These are phyloP conservation scores for Ophiostoma piceae DNA, from an alignment of 2,329 filamentous ascomycete species.

Conservation along the genomic window DNA sequence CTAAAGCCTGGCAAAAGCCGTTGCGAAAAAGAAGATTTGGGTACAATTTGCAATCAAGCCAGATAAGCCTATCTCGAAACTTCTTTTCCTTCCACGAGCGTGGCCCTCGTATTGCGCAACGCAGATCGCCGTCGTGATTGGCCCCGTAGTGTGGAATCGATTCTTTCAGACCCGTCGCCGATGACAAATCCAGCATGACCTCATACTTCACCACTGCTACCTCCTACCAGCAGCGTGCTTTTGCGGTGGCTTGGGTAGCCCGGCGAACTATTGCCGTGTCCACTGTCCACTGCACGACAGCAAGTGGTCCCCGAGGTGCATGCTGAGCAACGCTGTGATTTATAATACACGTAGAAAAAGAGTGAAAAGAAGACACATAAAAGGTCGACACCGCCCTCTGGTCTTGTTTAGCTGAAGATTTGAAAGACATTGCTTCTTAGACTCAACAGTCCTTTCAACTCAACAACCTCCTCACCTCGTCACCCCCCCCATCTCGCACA, in stretches of 20 bases:
- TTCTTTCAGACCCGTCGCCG: background rate
- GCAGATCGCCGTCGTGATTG: background rate
- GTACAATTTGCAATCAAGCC: background rate
- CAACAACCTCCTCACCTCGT: background rate
- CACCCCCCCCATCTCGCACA: background rate
- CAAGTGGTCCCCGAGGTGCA: background rate
- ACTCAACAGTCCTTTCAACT: background rate
- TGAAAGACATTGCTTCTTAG: background rate
- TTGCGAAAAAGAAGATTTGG: background rate
- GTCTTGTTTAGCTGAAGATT: background rate
- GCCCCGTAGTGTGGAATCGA: background rate
- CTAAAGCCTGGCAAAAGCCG: background rate
- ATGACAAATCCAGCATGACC: background rate
- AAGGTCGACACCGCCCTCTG: background rate
- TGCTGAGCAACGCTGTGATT: background rate
- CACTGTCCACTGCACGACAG: background rate
- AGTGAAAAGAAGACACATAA: background rate
- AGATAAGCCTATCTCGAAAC: background rate
- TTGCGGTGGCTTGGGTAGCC: background rate
- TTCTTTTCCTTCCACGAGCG: background rate
- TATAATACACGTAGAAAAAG: background rate
- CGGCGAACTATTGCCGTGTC: background rate
- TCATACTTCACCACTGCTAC: background rate
- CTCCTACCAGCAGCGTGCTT: background rate
- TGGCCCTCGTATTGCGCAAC: background rate